These are phyloP conservation scores for Monosporozyma yasuniensis DNA, from an alignment of 805 yeast genomes.

Conservation along the genomic window DNA sequence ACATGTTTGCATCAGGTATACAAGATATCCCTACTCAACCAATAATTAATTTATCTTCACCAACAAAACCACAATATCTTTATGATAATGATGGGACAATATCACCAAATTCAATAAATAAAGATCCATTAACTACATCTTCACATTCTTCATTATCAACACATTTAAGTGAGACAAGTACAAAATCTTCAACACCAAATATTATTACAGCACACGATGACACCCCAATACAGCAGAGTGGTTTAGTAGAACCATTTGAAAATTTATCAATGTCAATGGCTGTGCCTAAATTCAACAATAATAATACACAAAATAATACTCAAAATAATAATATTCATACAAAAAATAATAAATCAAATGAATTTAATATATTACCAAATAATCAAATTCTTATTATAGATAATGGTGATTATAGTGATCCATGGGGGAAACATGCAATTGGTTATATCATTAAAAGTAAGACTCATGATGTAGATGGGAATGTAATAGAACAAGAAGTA, in stretches of 20 bases:
- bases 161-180: background rate
- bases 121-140: background rate
- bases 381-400: constrained; percentile 47
- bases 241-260: constrained; percentile 18
- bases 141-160: constrained; percentile 1
- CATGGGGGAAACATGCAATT: constrained; percentile 64
- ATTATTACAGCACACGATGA: background rate
- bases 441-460: constrained; percentile 69
- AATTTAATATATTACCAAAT: background rate
- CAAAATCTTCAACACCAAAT: background rate
- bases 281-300: background rate
- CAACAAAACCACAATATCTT: constrained; percentile 2
- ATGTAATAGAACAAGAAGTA: constrained; percentile 37
- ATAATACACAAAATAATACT: background rate
- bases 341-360: background rate
- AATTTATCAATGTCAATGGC: constrained; percentile 25
- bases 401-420: constrained; percentile 81
- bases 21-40: constrained; percentile 13
- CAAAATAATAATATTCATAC: background rate
- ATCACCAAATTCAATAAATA: background rate
- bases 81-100: constrained; percentile 4
- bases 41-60: background rate
- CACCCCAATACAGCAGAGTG: background rate
- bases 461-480: background rate
- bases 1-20: constrained; percentile 32